Conservation (phyloP, 176 grass and related monocot species). For the Olyra latifolia region DNA sequence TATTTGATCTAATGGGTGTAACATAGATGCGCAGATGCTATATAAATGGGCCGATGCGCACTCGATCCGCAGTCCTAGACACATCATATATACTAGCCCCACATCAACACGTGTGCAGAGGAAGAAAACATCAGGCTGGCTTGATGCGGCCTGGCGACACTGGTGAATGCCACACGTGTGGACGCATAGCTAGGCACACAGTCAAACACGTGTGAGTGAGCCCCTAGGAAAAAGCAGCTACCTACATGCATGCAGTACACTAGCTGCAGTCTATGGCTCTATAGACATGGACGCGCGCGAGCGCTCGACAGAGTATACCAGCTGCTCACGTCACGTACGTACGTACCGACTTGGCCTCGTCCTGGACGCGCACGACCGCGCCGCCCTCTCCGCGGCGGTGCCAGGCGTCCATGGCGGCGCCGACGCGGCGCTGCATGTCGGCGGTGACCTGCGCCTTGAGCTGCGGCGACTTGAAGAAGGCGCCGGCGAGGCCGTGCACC, state of each 20-base stretch:
- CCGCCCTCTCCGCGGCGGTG: constrained; percentile 15
- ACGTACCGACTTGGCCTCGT: constrained; percentile 77
- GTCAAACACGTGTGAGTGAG: not conserved
- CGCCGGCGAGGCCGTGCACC: constrained; percentile 80
- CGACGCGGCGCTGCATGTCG: constrained; percentile 73
- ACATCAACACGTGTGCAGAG: not conserved
- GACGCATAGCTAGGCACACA: not conserved
- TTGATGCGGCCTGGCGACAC: too few species aligned
- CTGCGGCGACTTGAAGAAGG: constrained; percentile 86
- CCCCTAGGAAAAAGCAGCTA: not conserved
- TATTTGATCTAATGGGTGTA: too few species aligned
- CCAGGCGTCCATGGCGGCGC: constrained; percentile 26
- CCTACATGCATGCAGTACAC: not conserved
- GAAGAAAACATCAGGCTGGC: not conserved
- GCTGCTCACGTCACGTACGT: too few species aligned
- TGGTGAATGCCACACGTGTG: not conserved
- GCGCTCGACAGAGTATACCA: not conserved
- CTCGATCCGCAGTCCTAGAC: too few species aligned
- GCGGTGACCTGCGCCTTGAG: constrained; percentile 83
- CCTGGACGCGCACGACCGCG: constrained; percentile 65
- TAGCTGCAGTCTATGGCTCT: too few species aligned
- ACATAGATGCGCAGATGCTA: too few species aligned
- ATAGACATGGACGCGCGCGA: not conserved
- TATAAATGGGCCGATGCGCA: too few species aligned
- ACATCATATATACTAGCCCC: too few species aligned